A percentile compares a stretch with the other conserved stretches of the same genome.
Conservation (phyloP, 108 stramenopile genomes). For the Nitzschia palea region DNA sequence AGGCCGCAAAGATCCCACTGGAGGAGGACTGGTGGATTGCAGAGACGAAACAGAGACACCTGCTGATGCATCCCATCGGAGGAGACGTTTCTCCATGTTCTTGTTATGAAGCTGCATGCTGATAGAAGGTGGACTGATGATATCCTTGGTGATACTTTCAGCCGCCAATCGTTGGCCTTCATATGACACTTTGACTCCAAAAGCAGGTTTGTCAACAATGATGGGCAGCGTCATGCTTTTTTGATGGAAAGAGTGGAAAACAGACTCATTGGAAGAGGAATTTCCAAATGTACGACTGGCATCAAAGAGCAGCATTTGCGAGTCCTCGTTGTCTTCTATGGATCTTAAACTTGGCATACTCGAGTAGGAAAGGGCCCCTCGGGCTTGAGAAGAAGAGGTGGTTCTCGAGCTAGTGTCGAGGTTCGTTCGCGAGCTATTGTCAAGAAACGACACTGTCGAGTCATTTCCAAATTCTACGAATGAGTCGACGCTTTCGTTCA, state of each 20-base stretch:
- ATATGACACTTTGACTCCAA: too few relatives aligned
- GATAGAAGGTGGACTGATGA: not conserved
- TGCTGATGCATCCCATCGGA: slow-evolving; percentile 5
- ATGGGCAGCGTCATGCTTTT: too few relatives aligned
- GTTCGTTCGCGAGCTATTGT: not conserved
- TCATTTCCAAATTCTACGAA: too few relatives aligned
- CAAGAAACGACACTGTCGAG: too few relatives aligned
- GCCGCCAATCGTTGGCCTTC: too few relatives aligned
- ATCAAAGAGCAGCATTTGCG: not conserved
- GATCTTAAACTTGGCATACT: slow-evolving; percentile 12
- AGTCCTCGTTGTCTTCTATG: slow-evolving; percentile 1
- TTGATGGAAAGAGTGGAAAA: too few relatives aligned
- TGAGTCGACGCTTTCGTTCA: too few relatives aligned
- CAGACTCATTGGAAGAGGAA: not conserved
- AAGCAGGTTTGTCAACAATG: too few relatives aligned
- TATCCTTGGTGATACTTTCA: slow-evolving; percentile 1
- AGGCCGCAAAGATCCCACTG: not conserved
- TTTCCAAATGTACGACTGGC: not conserved
- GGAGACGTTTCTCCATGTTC: not conserved
- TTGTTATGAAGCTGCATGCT: not conserved
- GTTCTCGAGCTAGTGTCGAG: not conserved
- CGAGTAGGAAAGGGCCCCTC: too few relatives aligned
- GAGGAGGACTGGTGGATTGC: not conserved
- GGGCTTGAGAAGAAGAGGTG: not conserved
- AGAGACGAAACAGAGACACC: not conserved